These are phyloP conservation scores for Sugiyamaella boreocaroliniensis DNA, from an alignment of 805 yeast species.

Conservation along the genomic window DNA sequence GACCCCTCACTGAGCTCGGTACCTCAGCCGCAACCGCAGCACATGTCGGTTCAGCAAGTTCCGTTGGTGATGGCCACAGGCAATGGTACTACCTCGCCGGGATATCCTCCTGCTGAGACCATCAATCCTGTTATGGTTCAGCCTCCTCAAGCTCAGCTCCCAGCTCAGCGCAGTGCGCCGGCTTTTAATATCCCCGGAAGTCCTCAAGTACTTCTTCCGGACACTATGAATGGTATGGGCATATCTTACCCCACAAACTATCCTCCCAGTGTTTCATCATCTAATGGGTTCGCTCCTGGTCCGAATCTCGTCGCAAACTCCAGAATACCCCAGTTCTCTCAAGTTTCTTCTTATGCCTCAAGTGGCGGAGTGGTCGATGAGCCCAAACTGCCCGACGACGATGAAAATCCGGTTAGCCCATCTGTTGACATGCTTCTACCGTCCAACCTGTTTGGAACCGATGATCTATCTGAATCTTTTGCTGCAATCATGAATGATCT, in stretches of 20 bases:
- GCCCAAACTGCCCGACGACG: conserved; percentile 12
- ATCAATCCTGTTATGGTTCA: no score
- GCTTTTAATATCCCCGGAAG: not conserved
- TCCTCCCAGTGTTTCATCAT: not conserved
- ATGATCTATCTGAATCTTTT: conserved; percentile 22
- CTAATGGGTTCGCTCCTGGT: not conserved
- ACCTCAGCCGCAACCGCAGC: not conserved
- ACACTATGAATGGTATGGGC: not conserved
- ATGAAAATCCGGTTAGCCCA: conserved; percentile 31
- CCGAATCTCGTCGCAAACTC: not conserved
- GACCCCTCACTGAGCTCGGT: not conserved
- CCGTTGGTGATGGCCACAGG: no score
- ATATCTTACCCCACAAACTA: not conserved
- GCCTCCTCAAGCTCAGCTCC: no score
- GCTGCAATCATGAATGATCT: conserved; percentile 15
- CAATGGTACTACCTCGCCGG: no score
- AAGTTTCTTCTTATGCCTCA: not conserved
- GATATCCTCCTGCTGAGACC: no score
- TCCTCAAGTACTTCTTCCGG: not conserved
- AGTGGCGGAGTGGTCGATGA: not conserved
- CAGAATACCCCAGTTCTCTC: not conserved
- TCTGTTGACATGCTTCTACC: conserved; percentile 34
- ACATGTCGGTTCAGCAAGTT: not conserved
- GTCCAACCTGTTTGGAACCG: conserved; percentile 28
- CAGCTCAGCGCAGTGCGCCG: not conserved